These are phyloP conservation scores for Xylaria bambusicola DNA, from an alignment of 495 filamentous ascomycete genomes.

Conservation along the genomic window DNA sequence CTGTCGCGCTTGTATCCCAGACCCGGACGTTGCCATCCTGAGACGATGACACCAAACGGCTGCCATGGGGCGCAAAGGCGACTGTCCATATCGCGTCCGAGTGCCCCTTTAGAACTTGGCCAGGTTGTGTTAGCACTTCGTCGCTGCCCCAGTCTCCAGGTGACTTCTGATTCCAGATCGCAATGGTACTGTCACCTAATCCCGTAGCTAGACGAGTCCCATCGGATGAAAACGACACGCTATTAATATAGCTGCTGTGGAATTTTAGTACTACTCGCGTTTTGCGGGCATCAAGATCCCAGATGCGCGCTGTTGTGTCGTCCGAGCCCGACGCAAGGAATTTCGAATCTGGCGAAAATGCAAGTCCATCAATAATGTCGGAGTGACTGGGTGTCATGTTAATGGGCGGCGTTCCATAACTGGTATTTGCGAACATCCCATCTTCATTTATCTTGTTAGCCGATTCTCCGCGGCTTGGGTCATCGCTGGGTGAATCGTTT, in stretches of 20 bases:
- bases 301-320: slow-evolving; percentile 16
- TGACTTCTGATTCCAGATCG: neutral
- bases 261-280: neutral
- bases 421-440: too few species aligned
- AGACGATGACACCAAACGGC: neutral
- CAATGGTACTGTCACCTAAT: neutral
- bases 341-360: slow-evolving; percentile 9
- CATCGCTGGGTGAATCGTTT: too few species aligned
- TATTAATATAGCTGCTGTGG: neutral
- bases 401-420: too few species aligned
- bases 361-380: neutral
- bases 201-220: neutral
- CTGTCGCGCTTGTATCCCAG: neutral
- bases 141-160: neutral
- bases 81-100: neutral
- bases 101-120: neutral
- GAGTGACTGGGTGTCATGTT: neutral
- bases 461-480: too few species aligned
- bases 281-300: slow-evolving; percentile 7
- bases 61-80: neutral
- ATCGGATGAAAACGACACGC: neutral
- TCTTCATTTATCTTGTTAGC: too few species aligned
- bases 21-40: neutral
- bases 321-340: slow-evolving; percentile 21
- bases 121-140: neutral